These are phyloP conservation scores for Gnomoniopsis sp. DNA, from an alignment of 2,329 filamentous ascomycete species.

Conservation along the genomic window DNA sequence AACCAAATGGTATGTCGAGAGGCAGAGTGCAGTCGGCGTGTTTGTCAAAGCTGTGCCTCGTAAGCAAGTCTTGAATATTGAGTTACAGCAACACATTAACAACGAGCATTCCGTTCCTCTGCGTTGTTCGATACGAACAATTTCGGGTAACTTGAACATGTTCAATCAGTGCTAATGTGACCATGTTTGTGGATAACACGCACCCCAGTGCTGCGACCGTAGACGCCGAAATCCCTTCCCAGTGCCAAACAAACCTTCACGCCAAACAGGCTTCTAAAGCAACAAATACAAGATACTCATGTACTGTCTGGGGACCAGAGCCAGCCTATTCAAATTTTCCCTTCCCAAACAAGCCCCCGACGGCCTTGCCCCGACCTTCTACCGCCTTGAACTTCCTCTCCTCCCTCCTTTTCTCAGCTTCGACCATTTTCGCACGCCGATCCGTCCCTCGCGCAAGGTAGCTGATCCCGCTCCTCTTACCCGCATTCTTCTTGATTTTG, in stretches of 20 bases:
- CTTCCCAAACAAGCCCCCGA: slow-evolving; percentile 56
- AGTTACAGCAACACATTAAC: no score
- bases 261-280: neutral
- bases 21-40: no score
- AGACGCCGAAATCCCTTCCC: no score
- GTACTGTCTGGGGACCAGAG: neutral
- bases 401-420: slow-evolving; percentile 57
- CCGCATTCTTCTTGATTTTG: slow-evolving; percentile 58
- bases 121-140: no score
- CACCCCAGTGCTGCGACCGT: no score
- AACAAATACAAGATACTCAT: neutral
- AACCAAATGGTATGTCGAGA: no score
- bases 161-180: no score
- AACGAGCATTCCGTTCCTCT: no score
- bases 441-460: slow-evolving; percentile 60
- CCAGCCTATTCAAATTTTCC: slow-evolving; percentile 48
- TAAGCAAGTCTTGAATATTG: no score
- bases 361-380: slow-evolving; percentile 52
- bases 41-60: no score
- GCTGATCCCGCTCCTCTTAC: slow-evolving; percentile 58
- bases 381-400: slow-evolving; percentile 56
- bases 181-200: no score
- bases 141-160: no score
- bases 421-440: slow-evolving; percentile 49
- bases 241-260: neutral